Base-by-base conservation (phyloP, 345 rosid genomes). In the Trapa incisa region DNA sequence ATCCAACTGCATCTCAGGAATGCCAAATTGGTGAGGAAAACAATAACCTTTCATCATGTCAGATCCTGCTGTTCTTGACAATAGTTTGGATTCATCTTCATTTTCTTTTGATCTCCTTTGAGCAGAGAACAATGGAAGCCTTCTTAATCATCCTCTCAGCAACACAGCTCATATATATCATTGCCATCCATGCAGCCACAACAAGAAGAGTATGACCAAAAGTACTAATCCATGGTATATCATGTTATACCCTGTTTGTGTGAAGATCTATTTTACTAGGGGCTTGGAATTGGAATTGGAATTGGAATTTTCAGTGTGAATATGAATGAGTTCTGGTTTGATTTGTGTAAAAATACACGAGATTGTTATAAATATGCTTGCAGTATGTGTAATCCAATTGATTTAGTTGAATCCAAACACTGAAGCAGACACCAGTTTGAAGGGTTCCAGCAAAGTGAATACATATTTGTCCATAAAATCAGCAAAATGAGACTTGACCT, bases 41-140 rank as follows among this genome's bases (percentile, higher is more conserved):
- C 14, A 41, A 4, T 41, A 8, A 22, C 37, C 32, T 13, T 62
- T 41, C 22, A 41, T n/a, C 2, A 1, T 10, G 7, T 12, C 5
- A 14, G n/a, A 22, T 47, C 14, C 17, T 68, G 48, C 29, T 29
- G 5, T 13, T 17, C 8, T 17, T 47, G 16, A 48, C n/a, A 22
- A 9, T 43, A 47, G 33, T 9, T 7, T 50, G 15, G 56, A 16
- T 33, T 10, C 17, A 15, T 2, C 17, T 5, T 37, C 14, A 38
- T n/a, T 22, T 1, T 47, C 36, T 53, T 22, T 22, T 22, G 29
- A 22, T 22, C 29, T 1, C 36, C 37, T 5, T 36, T 0, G 22
- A 75, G 80, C 97, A 93, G 97, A 93, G 87, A 76, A 93, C 98
- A 61, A 85, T 93, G 98, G 98, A 93, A 80, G 98, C 98, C 39